Conservation (phyloP, 169 alveolate species). For the Eimeria zaria region DNA sequence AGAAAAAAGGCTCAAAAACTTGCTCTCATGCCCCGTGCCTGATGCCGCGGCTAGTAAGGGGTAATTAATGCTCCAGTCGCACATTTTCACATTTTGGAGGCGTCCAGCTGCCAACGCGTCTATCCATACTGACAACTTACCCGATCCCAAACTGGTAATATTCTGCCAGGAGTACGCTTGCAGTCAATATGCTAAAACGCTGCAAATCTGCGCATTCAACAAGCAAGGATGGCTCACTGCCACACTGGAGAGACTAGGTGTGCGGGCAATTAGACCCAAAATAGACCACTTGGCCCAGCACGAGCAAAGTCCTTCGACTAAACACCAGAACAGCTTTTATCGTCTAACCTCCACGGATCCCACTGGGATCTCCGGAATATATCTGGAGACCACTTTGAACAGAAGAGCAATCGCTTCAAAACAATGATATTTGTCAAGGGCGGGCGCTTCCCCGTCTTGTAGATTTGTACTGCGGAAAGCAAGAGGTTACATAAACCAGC, state of each 20-base stretch:
- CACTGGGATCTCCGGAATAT: neutral
- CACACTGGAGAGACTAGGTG: neutral
- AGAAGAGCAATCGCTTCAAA: slow-evolving; percentile 11
- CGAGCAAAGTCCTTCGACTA: neutral
- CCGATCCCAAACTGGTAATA: neutral
- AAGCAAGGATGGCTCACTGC: neutral
- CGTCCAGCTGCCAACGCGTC: neutral
- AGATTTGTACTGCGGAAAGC: neutral
- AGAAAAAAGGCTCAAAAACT: neutral
- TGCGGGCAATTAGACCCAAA: neutral
- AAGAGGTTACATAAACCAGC: neutral
- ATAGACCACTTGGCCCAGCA: neutral
- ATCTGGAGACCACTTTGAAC: neutral
- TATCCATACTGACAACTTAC: neutral
- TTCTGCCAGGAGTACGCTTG: neutral
- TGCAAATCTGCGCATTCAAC: neutral
- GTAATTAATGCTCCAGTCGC: neutral
- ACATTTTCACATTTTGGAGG: neutral
- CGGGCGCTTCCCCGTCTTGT: neutral
- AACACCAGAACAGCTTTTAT: neutral
- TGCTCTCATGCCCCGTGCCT: neutral
- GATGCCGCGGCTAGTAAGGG: neutral
- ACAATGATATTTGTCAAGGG: neutral
- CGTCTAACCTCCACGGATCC: neutral
- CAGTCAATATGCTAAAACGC: neutral